phyloP scores from a whole-genome alignment of 2,329 filamentous ascomycete genomes.

The Neofusicoccum parvum region DNA sequence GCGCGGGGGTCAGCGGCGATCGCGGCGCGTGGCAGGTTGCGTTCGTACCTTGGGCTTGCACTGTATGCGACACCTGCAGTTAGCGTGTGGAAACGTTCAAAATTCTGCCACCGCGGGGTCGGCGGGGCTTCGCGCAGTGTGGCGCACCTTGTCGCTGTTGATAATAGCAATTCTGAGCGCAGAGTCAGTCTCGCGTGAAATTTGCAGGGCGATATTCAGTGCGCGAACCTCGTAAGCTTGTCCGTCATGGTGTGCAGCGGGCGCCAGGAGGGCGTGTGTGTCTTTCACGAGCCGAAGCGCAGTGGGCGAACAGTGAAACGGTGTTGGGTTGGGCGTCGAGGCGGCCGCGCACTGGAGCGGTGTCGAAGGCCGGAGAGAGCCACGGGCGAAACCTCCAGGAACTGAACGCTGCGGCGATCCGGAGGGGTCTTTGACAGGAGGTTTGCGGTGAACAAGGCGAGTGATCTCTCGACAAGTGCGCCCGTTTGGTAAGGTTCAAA shows the following conservation, averaged over 20 bases:
- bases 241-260: conserved; percentile 69
- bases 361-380: conserved; percentile 1
- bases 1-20: conserved; percentile 20
- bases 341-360: conserved; percentile 4
- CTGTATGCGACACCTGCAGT: conserved; percentile 47
- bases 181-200: conserved; percentile 11
- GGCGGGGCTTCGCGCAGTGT: conserved; percentile 23
- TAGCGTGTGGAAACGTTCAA: conserved; percentile 24
- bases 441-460: conserved; percentile 7
- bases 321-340: conserved; percentile 15
- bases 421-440: conserved; percentile 18
- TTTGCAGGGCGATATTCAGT: not conserved
- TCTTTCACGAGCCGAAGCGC: conserved; percentile 1
- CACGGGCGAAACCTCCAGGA: conserved; percentile 4
- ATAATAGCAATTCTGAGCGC: conserved; percentile 89
- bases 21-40: not conserved
- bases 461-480: not conserved
- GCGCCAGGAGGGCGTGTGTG: conserved; percentile 1
- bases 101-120: conserved; percentile 30
- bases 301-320: conserved; percentile 4
- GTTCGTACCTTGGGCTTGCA: conserved; percentile 79
- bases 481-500: conserved; percentile 1
- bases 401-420: conserved; percentile 18
- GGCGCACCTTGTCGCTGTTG: conserved; percentile 89
- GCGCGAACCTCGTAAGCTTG: conserved; percentile 84